Evolutionary conservation across 1,139 yeast genomes (phyloP), one percentile per base, ranked within the genome.

Genomic region (Suhomyces anneliseae): DNA sequence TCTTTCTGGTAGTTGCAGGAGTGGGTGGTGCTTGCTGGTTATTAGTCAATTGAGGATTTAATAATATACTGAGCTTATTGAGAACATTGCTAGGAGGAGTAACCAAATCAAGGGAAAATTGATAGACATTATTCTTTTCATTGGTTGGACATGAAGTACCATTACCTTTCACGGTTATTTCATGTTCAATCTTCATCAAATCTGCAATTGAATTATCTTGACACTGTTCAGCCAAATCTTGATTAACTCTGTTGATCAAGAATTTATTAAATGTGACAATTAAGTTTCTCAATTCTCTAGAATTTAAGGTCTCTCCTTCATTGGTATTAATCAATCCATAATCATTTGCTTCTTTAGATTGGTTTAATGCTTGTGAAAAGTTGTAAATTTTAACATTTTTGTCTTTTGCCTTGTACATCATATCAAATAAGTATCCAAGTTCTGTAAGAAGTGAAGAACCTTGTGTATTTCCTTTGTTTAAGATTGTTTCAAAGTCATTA

Each of bases 351-450:
- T 74, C 74, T 4, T 68, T 66, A 33, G 76, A 68, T 6, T 79
- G 68, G 47, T 74, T 72, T 49, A 85, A 61, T 41, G 68, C 65
- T 43, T 69, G 72, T 1, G 77, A 60, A 65, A 93, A 90, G 60
- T 93, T 90, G 8, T 87, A 72, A 0, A 93, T 86, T 42, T 85
- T 87, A 71, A 69, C 88, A 81, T 61, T 76, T 43, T 78, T 76
- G 0, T 96, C 95, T 27, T 79, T 70, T 0, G 97, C 90, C 61
- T 89, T 89, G 44, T 78, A 76, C 69, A 93, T 78, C 99, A 93
- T 93, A 59, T 95, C 98, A 67, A 83, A 89, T 14, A 95, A 69
- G 52, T 90, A 89, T 0, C 97, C 99, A 42, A 92, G 69, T 60
- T 95, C 98, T 46, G 87, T 83, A 34, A 90, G 65, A 8, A 92